A percentile compares a stretch with the other conserved stretches of the same genome.
phyloP scores from a whole-genome alignment of 2,329 filamentous ascomycete species.

The Aspergillus tubingensis region DNA sequence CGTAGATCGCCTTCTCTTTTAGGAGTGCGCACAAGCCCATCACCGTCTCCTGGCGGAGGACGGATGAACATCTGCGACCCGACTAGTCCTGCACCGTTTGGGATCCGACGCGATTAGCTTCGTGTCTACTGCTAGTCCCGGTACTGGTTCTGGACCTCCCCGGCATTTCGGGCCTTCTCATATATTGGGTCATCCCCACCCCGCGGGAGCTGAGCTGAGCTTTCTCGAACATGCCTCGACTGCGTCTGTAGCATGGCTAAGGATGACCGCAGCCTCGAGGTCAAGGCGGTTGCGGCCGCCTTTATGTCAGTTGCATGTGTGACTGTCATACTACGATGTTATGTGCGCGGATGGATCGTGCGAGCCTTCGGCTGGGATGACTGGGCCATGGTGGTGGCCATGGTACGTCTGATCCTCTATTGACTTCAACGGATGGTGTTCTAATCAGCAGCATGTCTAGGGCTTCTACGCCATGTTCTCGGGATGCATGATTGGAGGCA shows the following conservation, averaged over 20 bases:
- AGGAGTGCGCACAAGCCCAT: not conserved
- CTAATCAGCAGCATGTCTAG: conserved; percentile 13
- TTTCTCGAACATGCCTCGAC: conserved; percentile 2
- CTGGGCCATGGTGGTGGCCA: conserved; percentile 31
- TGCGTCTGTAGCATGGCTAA: conserved; percentile 17
- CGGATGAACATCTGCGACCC: not conserved
- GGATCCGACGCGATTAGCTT: not conserved
- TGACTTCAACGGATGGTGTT: not conserved
- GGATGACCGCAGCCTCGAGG: conserved; percentile 26
- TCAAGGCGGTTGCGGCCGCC: conserved; percentile 28
- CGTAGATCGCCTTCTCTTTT: conserved; percentile 4
- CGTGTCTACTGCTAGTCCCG: not conserved
- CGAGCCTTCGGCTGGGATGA: conserved; percentile 40
- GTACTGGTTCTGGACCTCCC: not conserved
- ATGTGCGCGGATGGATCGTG: conserved; percentile 34
- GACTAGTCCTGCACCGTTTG: not conserved
- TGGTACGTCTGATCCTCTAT: conserved; percentile 19
- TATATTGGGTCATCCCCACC: not conserved
- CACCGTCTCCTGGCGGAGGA: not conserved
- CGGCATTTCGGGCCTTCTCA: conserved; percentile 1
- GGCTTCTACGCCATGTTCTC: conserved; percentile 33
- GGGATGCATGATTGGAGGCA: conserved; percentile 34
- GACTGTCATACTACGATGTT: conserved; percentile 33
- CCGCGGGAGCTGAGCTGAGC: not conserved
- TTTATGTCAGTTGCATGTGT: conserved; percentile 32